Evolutionary conservation across 345 rosid genomes (phyloP).

Genomic region (Bruguiera gymnorhiza): DNA sequence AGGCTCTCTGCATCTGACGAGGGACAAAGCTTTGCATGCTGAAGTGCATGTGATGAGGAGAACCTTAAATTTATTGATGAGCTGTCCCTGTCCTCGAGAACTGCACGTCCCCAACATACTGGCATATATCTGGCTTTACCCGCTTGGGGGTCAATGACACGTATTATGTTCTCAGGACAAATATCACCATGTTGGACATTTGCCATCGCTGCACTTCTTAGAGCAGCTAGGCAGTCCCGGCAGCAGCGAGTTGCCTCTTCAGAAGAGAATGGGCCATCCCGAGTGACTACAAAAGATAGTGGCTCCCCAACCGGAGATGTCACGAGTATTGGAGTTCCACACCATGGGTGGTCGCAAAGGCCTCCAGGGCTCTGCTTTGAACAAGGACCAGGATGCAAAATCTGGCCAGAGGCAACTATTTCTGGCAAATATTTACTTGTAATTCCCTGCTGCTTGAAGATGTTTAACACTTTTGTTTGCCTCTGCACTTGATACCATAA

Average conservation of each 20-base stretch:
- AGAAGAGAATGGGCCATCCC: constrained; percentile 38
- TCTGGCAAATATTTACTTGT: constrained; percentile 48
- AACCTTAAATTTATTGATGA: constrained; percentile 55
- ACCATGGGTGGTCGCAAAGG: constrained; percentile 56
- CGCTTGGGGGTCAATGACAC: constrained; percentile 31
- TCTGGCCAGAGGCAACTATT: constrained; percentile 48
- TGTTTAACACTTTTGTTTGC: constrained; percentile 60
- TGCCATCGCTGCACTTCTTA: constrained; percentile 48
- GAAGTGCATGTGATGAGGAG: constrained; percentile 61
- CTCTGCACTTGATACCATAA: constrained; percentile 69
- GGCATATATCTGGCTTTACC: constrained; percentile 32
- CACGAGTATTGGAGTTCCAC: constrained; percentile 63
- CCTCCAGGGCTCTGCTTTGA: constrained; percentile 43
- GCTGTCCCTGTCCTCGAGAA: constrained; percentile 62
- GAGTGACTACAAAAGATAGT: constrained; percentile 39
- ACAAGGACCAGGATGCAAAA: constrained; percentile 56
- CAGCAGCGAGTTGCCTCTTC: constrained; percentile 55
- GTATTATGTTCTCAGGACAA: constrained; percentile 52
- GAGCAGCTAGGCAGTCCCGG: constrained; percentile 51
- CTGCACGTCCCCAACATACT: constrained; percentile 61
- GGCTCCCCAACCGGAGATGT: constrained; percentile 58
- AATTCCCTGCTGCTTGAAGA: constrained; percentile 45
- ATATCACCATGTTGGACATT: constrained; percentile 61
- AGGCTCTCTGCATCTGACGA: constrained; percentile 67
- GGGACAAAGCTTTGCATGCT: constrained; percentile 64